Percentiles rank a stretch among this genome's conserved stretches.
Evolutionary conservation across 164 flowering plant species (phyloP).

Genomic region (Brasenia schreberi): DNA sequence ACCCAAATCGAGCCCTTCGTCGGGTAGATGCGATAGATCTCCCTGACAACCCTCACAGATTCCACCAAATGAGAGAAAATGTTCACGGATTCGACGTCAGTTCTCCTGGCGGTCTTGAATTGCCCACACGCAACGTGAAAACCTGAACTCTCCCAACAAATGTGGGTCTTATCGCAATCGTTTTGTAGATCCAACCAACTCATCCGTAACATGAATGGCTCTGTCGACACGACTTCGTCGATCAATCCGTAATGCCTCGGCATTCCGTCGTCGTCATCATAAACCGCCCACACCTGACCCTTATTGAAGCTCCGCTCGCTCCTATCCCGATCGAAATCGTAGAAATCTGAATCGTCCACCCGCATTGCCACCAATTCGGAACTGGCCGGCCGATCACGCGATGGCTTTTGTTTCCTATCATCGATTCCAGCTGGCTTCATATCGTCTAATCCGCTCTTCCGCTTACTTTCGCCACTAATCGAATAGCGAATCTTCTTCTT

Average conservation of each 20-base stretch:
- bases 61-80: slow-evolving; percentile 68
- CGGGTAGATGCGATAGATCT: slow-evolving; percentile 69
- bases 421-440: neutral
- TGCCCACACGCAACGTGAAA: slow-evolving; percentile 55
- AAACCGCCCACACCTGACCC: slow-evolving; percentile 84
- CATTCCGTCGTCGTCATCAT: slow-evolving; percentile 83
- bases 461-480: neutral
- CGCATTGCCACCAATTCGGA: slow-evolving; percentile 33
- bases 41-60: slow-evolving; percentile 71
- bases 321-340: slow-evolving; percentile 83
- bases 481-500: neutral
- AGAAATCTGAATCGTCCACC: slow-evolving; percentile 75
- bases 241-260: slow-evolving; percentile 83
- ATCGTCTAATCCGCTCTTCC: neutral
- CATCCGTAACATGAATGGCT: slow-evolving; percentile 62
- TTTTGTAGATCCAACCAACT: slow-evolving; percentile 64
- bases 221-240: slow-evolving; percentile 46
- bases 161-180: slow-evolving; percentile 26
- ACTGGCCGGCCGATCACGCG: neutral
- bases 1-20: slow-evolving; percentile 95
- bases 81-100: slow-evolving; percentile 34
- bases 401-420: neutral
- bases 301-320: slow-evolving; percentile 58
- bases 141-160: slow-evolving; percentile 34
- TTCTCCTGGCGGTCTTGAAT: slow-evolving; percentile 44